Evolutionary conservation across 352 stramenopile species (phyloP), one percentile per base, ranked within the genome.

Genomic region (Stramenopiles sp.): DNA sequence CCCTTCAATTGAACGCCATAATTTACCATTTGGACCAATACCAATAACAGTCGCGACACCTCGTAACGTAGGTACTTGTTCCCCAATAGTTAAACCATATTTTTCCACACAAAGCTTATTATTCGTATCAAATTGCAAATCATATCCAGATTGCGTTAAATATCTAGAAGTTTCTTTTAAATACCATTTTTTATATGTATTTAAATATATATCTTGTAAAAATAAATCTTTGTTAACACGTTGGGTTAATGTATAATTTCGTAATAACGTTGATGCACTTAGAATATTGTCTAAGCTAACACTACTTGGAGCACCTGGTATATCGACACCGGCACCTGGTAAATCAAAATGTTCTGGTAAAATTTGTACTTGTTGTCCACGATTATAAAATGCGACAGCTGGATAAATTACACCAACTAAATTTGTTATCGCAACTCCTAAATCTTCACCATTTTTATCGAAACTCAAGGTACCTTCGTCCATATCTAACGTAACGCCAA

Each of bases 311-410:
- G 74, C 63, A 31, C 90, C 84, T 7, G 91, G 79, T 20, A 81
- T 86, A 0, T 80, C 86, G 6, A 33, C 69, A 73, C 80, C 79
- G 30, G 27, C 43, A 13, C 31, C 38, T 6, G 76, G 78, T 31
- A 74, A 85, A 29, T 69, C 30, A 31, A 82, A 87, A 6, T 78
- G 63, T 7, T 31, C 74, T 20, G 69, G 20, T 20, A 85, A 78
- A 30, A 95, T 83, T 0, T 84, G 88, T 0, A 95, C 85, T 43
- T 90, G 88, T 81, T 95, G 90, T 31, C 92, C 85, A 0, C 89
- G 85, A 30, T 92, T 96, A 82, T 97, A 97, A 63, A 97, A 96
- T 0, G 93, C 88, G 0, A 97, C 87, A 0, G 92, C 93, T 0
- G 93, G 92, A 77, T 87, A 96, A 1, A 97, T 85, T 74, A 92